These are phyloP conservation scores for Fomitiporia mediterranea DNA, from an alignment of 1,284 basidiomycete species.

Conservation along the genomic window DNA sequence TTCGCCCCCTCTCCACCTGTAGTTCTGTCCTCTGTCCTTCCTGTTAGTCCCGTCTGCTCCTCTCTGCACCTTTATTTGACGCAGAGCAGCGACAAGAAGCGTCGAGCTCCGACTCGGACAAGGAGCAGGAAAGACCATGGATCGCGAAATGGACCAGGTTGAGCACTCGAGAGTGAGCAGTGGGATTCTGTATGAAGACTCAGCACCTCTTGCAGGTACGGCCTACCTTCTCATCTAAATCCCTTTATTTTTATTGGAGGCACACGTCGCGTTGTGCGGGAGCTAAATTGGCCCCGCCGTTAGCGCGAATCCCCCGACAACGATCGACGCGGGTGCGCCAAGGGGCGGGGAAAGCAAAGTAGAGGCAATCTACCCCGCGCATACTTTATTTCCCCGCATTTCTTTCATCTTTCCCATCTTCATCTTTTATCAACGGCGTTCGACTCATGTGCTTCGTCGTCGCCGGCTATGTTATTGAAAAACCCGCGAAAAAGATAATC, in stretches of 20 bases:
- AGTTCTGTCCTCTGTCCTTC: neutral
- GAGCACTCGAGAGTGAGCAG: constrained; percentile 34
- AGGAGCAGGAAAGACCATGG: neutral
- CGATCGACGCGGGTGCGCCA: neutral
- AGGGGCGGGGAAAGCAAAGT: neutral
- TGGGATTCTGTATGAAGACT: constrained; percentile 32
- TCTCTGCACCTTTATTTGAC: neutral
- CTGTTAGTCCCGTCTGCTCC: neutral
- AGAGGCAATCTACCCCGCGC: neutral
- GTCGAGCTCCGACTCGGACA: neutral
- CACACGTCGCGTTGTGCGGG: neutral
- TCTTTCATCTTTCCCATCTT: neutral
- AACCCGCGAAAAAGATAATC: neutral
- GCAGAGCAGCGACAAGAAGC: neutral
- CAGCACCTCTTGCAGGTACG: constrained; percentile 37
- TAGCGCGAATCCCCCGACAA: neutral
- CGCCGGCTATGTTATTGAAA: neutral
- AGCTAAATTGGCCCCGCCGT: neutral
- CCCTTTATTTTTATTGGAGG: neutral
- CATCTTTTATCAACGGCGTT: neutral
- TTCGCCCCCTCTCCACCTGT: neutral
- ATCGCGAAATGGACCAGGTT: constrained; percentile 39
- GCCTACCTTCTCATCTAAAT: neutral
- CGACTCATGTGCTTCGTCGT: neutral
- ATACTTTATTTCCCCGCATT: neutral